Base-by-base conservation (phyloP, 192 early-diverging fungal genomes). In the Linnemannia zychae region DNA sequence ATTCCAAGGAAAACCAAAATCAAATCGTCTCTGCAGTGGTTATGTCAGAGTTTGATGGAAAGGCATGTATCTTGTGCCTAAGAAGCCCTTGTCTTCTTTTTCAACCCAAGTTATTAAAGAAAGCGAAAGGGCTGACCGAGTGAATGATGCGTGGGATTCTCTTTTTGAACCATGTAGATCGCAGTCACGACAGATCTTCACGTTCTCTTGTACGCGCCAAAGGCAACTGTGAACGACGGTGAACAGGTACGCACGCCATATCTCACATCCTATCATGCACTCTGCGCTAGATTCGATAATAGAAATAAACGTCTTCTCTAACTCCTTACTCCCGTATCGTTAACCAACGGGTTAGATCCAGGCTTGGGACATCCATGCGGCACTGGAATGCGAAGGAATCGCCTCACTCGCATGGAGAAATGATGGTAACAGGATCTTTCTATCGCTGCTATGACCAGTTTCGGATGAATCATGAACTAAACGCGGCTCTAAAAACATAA, bases 11-110 rank as follows among this genome's bases (percentile, higher is more conserved):
- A 15, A 67, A 77, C 24, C 75, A 86, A 47, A 79, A 76, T 28
- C 80, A 88, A 50, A 87, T 89, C 60, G 76, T 87, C 4, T 79
- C 87, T 16, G 87, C 82, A 46, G 79, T 87, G 13, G 76, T 85
- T 49, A 85, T 87, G 68, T 88, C 87, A 4, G 80, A 88, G 52
- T 69, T 47, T 73, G 76, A 87, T 46, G 84, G 89, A 40, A 87
- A 90, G 87, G 89, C 79, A 71, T 67, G 50, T 28, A 71, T 46
- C 37, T 9, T 76, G 20, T 44, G n/a, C 3, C 28, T 12, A 31
- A 31, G 1, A 28, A 50, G 48, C 37, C 18, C 28, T 65, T 72
- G 40, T 60, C 34, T 31, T 7, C 7, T 60, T 28, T 60, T n/a
- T 60, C 7, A 7, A 11, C 4, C 15, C 31, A n/a, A 28, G 12